A percentile compares a stretch with the other conserved stretches of the same genome.
These are phyloP conservation scores for Diaporthe citriasiana DNA, from an alignment of 2,329 filamentous ascomycete genomes.

Conservation along the genomic window DNA sequence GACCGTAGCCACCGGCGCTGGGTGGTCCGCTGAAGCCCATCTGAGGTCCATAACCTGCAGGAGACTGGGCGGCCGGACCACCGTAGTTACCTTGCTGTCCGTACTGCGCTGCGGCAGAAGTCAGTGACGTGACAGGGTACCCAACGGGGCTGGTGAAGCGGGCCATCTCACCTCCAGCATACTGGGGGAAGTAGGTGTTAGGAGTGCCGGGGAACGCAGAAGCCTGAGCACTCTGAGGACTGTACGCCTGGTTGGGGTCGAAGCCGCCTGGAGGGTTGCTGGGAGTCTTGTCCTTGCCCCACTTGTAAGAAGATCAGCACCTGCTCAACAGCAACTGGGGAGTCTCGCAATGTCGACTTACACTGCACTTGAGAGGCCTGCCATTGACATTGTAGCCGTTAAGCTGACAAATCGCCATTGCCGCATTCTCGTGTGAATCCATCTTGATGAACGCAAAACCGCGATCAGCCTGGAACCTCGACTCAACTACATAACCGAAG, in stretches of 20 bases:
- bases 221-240: conserved; percentile 80
- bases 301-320: conserved; percentile 67
- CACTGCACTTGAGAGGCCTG: conserved; percentile 96
- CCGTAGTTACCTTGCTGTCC: conserved; percentile 78
- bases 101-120: conserved; percentile 66
- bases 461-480: conserved; percentile 96
- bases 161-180: conserved; percentile 75
- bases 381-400: conserved; percentile 99
- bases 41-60: conserved; percentile 74
- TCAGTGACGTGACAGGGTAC: conserved; percentile 64
- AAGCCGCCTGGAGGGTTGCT: conserved; percentile 76
- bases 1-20: conserved; percentile 87
- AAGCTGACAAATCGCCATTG: conserved; percentile 97
- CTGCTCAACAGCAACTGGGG: conserved; percentile 48
- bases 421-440: conserved; percentile 97
- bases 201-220: conserved; percentile 84
- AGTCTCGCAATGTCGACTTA: conserved; percentile 67
- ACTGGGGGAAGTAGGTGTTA: conserved; percentile 91
- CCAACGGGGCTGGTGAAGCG: conserved; percentile 8
- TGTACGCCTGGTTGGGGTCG: conserved; percentile 81
- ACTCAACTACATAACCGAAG: conserved; percentile 97
- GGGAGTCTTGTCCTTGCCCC: conserved; percentile 98
- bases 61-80: conserved; percentile 70
- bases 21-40: conserved; percentile 80
- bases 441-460: conserved; percentile 99